Base-by-base conservation (phyloP, 768 basidiomycete genomes). In the Sarcomyxa edulis region DNA sequence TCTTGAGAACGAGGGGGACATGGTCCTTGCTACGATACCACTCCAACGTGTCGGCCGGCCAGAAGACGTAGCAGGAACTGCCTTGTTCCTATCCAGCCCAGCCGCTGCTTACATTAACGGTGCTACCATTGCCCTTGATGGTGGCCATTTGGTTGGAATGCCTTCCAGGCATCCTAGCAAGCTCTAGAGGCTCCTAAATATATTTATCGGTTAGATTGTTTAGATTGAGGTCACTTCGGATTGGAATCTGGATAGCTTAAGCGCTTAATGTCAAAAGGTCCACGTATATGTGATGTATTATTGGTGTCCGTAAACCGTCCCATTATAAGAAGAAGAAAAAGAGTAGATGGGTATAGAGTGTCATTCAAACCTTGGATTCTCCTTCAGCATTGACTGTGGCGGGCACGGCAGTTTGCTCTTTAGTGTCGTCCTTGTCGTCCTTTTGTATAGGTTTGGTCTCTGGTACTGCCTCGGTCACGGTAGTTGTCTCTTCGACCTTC, bases 41-140 rank as follows among this genome's bases (percentile, higher is more conserved):
- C 56, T 72, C 36, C 62, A 59, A 11, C 64, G 79, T 7, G 71
- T 84, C 32, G 82, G 84, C 4, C 66, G 64, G 14, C 69, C 76
- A 2, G 78, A 82, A 50, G 83, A 85, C 48, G 70, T 84, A 16
- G 77, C 70, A 1, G 81, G 78, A 0, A 65, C 78, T 12, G 77
- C 73, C 29, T 48, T 85, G 40, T 86, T 72, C 65, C 63, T 85
- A 11, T 64, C 76, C 9, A 74, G 75, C 37, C 66, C 68, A 24
- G 81, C 78, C 0, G 80, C 76, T 0, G 66, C 74, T 14, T 84
- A 69, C 56, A 68, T 84, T 32, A 84, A 74, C 24, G 82, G 78
- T 5, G 74, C 79, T 16, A 76, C 78, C 5, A 70, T 83, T 32
- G 59, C 72, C 7, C 53, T 84, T 30, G 81, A 83, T 49, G 81